Conservation (phyloP, 2,329 filamentous ascomycete species). For the Neocatenulostroma microsporum region DNA sequence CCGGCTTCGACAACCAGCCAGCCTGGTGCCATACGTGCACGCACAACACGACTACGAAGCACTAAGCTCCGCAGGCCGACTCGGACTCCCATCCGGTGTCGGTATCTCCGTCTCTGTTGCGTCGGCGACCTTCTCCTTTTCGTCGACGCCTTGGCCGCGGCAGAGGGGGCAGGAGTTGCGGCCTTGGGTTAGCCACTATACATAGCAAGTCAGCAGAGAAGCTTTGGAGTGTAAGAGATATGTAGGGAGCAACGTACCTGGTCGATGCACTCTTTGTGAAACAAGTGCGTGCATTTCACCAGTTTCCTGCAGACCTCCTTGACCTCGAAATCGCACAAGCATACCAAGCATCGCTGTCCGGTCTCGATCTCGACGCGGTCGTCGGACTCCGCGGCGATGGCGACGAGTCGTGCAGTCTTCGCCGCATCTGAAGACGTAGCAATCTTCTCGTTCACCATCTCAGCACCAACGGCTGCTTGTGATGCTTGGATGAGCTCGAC, state of each 20-base stretch:
- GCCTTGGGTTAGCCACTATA: constrained; percentile 61
- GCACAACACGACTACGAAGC: no score
- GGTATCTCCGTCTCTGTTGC: no score
- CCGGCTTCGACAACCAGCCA: no score
- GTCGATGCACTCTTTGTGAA: constrained; percentile 62
- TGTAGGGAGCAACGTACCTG: constrained; percentile 51
- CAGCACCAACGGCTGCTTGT: no score
- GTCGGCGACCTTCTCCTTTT: constrained; percentile 30
- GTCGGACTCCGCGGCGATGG: constrained; percentile 24
- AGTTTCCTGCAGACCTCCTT: constrained; percentile 55
- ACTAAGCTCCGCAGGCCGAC: constrained; percentile 7
- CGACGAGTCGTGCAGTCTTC: constrained; percentile 25
- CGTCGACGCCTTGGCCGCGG: constrained; percentile 51
- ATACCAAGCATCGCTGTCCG: constrained; percentile 56
- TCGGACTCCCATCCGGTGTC: constrained; percentile 7
- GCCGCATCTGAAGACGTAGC: constrained; percentile 18
- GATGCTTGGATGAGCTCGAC: constrained; percentile 34
- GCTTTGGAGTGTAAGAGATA: constrained; percentile 8
- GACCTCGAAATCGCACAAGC: constrained; percentile 57
- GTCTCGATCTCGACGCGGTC: constrained; percentile 27
- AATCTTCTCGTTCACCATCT: constrained; percentile 4
- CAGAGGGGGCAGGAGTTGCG: constrained; percentile 58
- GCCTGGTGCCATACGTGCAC: no score
- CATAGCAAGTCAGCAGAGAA: no score
- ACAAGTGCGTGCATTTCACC: constrained; percentile 57